phyloP scores from a whole-genome alignment of 495 filamentous ascomycete genomes.

The Thozetella sp. region DNA sequence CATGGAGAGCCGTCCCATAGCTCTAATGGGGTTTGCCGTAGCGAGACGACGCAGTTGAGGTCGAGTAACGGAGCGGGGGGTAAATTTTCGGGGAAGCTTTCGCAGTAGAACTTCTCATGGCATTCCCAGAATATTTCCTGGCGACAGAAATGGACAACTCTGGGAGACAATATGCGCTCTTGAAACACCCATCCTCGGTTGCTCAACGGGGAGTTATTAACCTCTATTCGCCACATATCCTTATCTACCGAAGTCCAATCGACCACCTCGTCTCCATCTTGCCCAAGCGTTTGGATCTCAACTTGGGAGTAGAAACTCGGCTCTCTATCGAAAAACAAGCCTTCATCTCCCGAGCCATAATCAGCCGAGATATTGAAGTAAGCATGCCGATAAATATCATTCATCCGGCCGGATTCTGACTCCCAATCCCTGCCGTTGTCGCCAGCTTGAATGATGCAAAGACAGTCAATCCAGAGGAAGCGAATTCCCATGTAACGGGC shows the following conservation, averaged over 20 bases:
- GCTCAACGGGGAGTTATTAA: constrained; percentile 17
- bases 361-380: background rate
- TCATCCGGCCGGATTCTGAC: constrained; percentile 1
- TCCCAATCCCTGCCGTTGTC: constrained; percentile 2
- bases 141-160: constrained; percentile 2
- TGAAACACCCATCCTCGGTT: constrained; percentile 5
- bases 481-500: background rate
- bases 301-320: background rate
- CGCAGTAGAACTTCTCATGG: constrained; percentile 7
- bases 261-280: background rate
- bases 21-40: background rate
- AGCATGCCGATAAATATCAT: background rate
- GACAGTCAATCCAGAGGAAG: constrained; percentile 7
- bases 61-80: background rate
- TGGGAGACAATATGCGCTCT: constrained; percentile 4
- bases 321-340: background rate
- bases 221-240: background rate
- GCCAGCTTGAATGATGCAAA: constrained; percentile 9
- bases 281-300: accelerated
- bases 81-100: constrained; percentile 4
- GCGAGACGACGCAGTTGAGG: background rate
- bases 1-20: background rate
- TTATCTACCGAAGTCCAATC: background rate
- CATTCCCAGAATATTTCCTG: constrained; percentile 7
- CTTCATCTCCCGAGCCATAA: background rate